Conservation (phyloP, 305 asterid genomes). For the Fraxinus xanthoxyloides region DNA sequence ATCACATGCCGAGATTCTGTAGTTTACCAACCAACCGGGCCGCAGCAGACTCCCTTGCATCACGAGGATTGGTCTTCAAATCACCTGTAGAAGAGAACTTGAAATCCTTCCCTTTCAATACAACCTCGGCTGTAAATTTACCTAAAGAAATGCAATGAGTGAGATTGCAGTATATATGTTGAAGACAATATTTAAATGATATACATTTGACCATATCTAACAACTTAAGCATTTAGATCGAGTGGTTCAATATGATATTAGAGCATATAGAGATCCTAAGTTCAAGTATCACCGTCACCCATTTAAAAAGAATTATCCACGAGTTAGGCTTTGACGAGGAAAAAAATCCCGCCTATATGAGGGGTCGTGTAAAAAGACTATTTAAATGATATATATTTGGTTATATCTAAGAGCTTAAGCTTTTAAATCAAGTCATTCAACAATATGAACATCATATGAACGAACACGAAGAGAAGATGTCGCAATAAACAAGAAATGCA, state of each 20-base stretch:
- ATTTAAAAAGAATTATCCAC: neutral
- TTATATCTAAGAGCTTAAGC: neutral
- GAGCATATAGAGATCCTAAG: neutral
- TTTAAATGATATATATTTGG: neutral
- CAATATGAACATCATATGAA: neutral
- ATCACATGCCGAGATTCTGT: neutral
- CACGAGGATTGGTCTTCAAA: slow-evolving; percentile 27
- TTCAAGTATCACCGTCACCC: neutral
- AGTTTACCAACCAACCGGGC: slow-evolving; percentile 36
- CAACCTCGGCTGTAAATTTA: slow-evolving; percentile 32
- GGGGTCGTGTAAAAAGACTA: neutral
- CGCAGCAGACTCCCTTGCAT: slow-evolving; percentile 56
- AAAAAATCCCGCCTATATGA: neutral
- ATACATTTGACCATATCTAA: neutral
- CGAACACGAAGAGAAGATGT: neutral
- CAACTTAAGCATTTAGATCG: neutral
- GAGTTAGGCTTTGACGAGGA: neutral
- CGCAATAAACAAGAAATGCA: neutral
- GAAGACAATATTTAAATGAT: too few relatives aligned
- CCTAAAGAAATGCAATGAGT: slow-evolving; percentile 26
- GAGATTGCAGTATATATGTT: neutral
- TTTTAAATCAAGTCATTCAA: too few relatives aligned
- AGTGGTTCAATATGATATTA: too few relatives aligned
- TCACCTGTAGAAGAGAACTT: slow-evolving; percentile 24
- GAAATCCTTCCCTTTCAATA: slow-evolving; percentile 18